A percentile compares a stretch with the other conserved stretches of the same genome.
Evolutionary conservation across 2,329 filamentous ascomycete genomes (phyloP).

Genomic region (Colletotrichum sp.): DNA sequence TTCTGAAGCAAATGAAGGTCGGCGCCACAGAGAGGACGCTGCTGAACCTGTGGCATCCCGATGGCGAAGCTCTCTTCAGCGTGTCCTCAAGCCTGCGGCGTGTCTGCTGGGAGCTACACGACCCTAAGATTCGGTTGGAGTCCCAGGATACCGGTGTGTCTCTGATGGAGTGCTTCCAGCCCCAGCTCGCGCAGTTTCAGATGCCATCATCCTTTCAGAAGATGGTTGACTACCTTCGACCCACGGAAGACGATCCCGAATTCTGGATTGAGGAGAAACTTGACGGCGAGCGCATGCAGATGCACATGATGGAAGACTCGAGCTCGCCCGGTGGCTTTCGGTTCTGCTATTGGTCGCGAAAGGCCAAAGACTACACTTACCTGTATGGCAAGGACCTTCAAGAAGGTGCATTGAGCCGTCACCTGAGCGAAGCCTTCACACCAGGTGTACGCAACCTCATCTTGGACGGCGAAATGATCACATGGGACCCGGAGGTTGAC

Average conservation of each 20-base stretch:
- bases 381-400: slow-evolving; percentile 85
- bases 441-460: slow-evolving; percentile 84
- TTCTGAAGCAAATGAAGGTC: slow-evolving; percentile 78
- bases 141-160: slow-evolving; percentile 76
- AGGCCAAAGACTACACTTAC: slow-evolving; percentile 95
- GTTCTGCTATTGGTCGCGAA: slow-evolving; percentile 93
- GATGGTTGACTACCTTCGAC: slow-evolving; percentile 72
- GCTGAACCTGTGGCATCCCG: slow-evolving; percentile 81
- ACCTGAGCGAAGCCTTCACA: slow-evolving; percentile 79
- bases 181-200: slow-evolving; percentile 92
- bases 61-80: slow-evolving; percentile 80
- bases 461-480: slow-evolving; percentile 97
- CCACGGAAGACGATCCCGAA: slow-evolving; percentile 71
- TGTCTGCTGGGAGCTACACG: slow-evolving; percentile 92
- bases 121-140: slow-evolving; percentile 74
- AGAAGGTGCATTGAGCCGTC: slow-evolving; percentile 80
- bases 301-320: slow-evolving; percentile 84
- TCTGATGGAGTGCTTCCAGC: slow-evolving; percentile 95
- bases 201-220: slow-evolving; percentile 78
- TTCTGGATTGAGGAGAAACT: slow-evolving; percentile 99
- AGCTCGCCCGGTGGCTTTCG: slow-evolving; percentile 69
- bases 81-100: slow-evolving; percentile 88
- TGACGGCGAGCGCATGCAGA: slow-evolving; percentile 95
- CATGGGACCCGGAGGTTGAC: slow-evolving; percentile 88
- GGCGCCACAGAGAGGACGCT: slow-evolving; percentile 88